phyloP scores from a whole-genome alignment of 768 basidiomycete genomes.

The Kwoniella sp. region DNA sequence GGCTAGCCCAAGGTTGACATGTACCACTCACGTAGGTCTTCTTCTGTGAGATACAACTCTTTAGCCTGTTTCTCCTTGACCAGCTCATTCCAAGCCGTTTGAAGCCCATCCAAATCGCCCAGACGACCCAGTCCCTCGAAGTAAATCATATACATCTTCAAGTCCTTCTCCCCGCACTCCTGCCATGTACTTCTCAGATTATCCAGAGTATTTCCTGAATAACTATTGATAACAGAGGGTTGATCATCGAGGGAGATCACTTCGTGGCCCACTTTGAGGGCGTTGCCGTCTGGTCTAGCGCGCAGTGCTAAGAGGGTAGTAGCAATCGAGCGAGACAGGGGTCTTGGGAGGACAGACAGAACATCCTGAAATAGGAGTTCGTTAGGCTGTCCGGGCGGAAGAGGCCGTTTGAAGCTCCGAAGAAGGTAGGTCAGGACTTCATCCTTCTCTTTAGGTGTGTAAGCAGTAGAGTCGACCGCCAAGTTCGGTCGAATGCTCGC shows the following conservation, averaged over 20 bases:
- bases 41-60: slow-evolving; percentile 26
- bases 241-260: slow-evolving; percentile 17
- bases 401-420: slow-evolving; percentile 10
- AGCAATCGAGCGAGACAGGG: slow-evolving; percentile 5
- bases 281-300: slow-evolving; percentile 3
- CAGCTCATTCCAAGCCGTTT: slow-evolving; percentile 53
- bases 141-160: slow-evolving; percentile 69
- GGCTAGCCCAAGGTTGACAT: no score
- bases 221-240: neutral
- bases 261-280: slow-evolving; percentile 11
- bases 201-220: slow-evolving; percentile 44
- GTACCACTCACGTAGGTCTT: slow-evolving; percentile 26
- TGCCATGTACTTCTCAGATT: slow-evolving; percentile 68
- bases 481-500: no score
- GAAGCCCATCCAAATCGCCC: slow-evolving; percentile 64
- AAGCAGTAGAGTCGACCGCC: no score
- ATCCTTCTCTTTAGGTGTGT: slow-evolving; percentile 1
- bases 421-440: slow-evolving; percentile 19
- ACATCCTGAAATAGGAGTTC: slow-evolving; percentile 4
- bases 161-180: slow-evolving; percentile 65
- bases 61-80: slow-evolving; percentile 50
- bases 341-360: slow-evolving; percentile 8
- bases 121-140: slow-evolving; percentile 65
- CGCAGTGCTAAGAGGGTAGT: slow-evolving; percentile 17
- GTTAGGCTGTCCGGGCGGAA: neutral